Percentiles rank a stretch among this genome's conserved stretches.
These are phyloP conservation scores for Tetrastigma voinierianum DNA, from an alignment of 164 flowering plant genomes.

Conservation along the genomic window DNA sequence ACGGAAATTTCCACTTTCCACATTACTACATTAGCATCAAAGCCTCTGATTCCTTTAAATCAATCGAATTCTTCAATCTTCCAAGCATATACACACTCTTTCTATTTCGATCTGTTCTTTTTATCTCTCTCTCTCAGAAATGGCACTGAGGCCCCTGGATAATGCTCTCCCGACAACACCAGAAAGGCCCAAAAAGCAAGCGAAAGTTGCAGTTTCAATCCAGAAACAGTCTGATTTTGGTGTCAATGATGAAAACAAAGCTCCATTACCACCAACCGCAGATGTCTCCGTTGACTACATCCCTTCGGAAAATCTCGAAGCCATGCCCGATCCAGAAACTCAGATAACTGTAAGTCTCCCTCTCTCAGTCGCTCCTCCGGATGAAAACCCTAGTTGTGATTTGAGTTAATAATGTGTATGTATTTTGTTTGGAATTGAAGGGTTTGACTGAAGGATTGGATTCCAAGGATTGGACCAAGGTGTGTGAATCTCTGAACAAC, in stretches of 20 bases:
- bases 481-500: slow-evolving; percentile 76
- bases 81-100: neutral
- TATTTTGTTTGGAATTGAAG: slow-evolving; percentile 27
- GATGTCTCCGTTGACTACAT: slow-evolving; percentile 65
- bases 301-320: slow-evolving; percentile 60
- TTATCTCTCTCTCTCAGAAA: slow-evolving; percentile 18
- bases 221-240: slow-evolving; percentile 30
- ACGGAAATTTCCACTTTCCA: neutral
- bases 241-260: slow-evolving; percentile 64
- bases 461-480: slow-evolving; percentile 75
- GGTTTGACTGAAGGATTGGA: slow-evolving; percentile 61
- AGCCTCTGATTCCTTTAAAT: neutral
- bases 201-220: slow-evolving; percentile 29
- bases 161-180: slow-evolving; percentile 63
- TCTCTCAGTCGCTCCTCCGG: neutral
- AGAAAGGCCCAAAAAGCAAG: slow-evolving; percentile 71
- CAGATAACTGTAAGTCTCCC: slow-evolving; percentile 43
- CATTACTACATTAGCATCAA: neutral
- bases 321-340: slow-evolving; percentile 66
- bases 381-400: neutral
- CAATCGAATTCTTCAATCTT: neutral
- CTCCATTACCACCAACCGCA: slow-evolving; percentile 30
- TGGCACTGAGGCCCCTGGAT: slow-evolving; percentile 86
- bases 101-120: neutral
- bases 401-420: neutral